These are phyloP conservation scores for Rhexocercosporidium sp. DNA, from an alignment of 2,329 filamentous ascomycete genomes.

Conservation along the genomic window DNA sequence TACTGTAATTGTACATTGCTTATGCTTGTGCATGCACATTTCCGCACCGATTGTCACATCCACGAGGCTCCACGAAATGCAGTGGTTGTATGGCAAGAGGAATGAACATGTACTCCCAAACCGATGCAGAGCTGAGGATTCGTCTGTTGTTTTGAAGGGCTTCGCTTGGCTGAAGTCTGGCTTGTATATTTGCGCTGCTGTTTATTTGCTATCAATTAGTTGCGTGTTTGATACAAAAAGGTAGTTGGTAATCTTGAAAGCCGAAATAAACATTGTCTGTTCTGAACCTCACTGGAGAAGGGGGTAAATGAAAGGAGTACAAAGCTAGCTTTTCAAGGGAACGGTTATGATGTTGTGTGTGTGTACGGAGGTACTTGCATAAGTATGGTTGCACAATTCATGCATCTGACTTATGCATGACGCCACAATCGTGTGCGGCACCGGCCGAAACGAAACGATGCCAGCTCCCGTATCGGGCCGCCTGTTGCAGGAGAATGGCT, in stretches of 20 bases:
- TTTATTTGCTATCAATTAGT: neutral
- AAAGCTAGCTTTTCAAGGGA: too few species aligned
- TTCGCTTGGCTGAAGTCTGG: neutral
- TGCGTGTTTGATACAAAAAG: neutral
- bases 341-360: slow-evolving; percentile 16
- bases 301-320: neutral
- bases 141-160: neutral
- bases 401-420: slow-evolving; percentile 19
- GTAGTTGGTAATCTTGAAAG: neutral
- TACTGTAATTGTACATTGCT: neutral
- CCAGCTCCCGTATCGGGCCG: slow-evolving; percentile 20
- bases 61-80: neutral
- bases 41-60: slow-evolving; percentile 6
- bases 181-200: neutral
- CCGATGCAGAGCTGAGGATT: neutral
- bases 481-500: neutral
- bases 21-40: slow-evolving; percentile 13
- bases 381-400: slow-evolving; percentile 14
- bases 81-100: neutral
- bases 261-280: neutral
- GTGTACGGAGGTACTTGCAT: neutral
- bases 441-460: slow-evolving; percentile 14
- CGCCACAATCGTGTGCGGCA: slow-evolving; percentile 17
- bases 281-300: neutral
- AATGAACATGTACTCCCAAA: neutral